Evolutionary conservation across 2,329 filamentous ascomycete species (phyloP).

Genomic region (Cladosporium velox): DNA sequence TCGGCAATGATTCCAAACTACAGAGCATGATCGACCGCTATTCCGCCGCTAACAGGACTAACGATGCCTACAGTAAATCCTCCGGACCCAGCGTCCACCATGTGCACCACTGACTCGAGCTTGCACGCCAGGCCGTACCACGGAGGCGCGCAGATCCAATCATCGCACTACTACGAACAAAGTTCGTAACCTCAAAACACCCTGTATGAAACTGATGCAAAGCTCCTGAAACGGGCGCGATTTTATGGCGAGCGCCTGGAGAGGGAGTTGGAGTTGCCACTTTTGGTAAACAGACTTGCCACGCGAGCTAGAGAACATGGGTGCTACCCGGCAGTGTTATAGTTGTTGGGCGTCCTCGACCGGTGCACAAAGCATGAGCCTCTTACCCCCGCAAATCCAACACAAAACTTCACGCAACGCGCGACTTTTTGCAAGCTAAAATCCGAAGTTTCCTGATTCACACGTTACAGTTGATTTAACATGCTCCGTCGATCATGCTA

Average conservation of each 20-base stretch:
- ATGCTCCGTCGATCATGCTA: no score
- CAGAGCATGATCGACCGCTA: neutral
- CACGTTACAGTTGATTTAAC: no score
- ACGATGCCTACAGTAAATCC: neutral
- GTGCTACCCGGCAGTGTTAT: neutral
- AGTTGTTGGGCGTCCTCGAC: no score
- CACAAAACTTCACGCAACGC: no score
- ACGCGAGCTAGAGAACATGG: neutral
- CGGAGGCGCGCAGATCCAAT: neutral
- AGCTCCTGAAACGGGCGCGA: neutral
- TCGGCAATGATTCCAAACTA: neutral
- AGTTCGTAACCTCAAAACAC: neutral
- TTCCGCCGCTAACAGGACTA: neutral
- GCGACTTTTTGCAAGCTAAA: no score
- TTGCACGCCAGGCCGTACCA: neutral
- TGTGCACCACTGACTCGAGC: neutral
- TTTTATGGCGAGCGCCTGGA: neutral
- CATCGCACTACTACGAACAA: neutral
- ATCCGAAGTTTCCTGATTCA: no score
- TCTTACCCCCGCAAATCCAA: no score
- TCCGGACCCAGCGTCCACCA: neutral
- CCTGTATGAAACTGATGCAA: neutral
- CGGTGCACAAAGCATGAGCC: no score
- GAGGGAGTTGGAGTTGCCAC: neutral
- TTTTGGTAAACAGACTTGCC: neutral